Base-by-base conservation (phyloP, 441 rosid species). In the Erodium texanum region DNA sequence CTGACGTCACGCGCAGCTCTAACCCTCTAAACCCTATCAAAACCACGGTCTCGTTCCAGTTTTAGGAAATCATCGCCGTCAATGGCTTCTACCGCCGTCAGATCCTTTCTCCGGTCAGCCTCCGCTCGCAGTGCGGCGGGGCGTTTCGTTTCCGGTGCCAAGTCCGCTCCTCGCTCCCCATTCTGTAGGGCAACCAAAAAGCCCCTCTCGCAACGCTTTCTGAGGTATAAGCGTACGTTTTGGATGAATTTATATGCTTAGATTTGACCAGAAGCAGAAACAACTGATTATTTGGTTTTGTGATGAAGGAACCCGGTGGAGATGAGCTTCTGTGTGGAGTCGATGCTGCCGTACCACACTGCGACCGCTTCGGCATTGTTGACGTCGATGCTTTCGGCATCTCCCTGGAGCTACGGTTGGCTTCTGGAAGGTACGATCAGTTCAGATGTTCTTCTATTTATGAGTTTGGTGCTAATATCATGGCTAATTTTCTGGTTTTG, bases 81-180 rank as follows among this genome's bases (percentile, higher is more conserved):
- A 69, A 90, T 90, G 97, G 82, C 97, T 72, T 59, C 96, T 43
- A 74, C 81, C 69, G 82, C 82, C 70, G 86, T 84, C 63, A 88
- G 95, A 82, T 86, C 96, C 70, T 61, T 86, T 69, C 67, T 89
- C 82, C 93, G 96, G 52, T 84, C 96, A 38, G 61, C 77, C 75
- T 77, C 89, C 10, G 80, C 75, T 29, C 93, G 92, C 1, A 74
- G 34, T 67, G 83, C 74, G 43, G 86, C 87, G 12, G 71, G 87
- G 38, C 83, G 87, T 50, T 54, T 88, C 66, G 82, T 84, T 27
- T 81, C 92, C 63, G 86, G 79, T 50, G 73, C 90, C 41, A 85
- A 81, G 75, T 70, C 86, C 6, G 67, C 83, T 22, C 59, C 59
- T 52, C 77, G 81, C 56, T 81, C 89, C 14, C 75, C 85, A 16